Conservation (phyloP, 2,329 filamentous ascomycete species). For the Ophiosphaerella narmari region DNA sequence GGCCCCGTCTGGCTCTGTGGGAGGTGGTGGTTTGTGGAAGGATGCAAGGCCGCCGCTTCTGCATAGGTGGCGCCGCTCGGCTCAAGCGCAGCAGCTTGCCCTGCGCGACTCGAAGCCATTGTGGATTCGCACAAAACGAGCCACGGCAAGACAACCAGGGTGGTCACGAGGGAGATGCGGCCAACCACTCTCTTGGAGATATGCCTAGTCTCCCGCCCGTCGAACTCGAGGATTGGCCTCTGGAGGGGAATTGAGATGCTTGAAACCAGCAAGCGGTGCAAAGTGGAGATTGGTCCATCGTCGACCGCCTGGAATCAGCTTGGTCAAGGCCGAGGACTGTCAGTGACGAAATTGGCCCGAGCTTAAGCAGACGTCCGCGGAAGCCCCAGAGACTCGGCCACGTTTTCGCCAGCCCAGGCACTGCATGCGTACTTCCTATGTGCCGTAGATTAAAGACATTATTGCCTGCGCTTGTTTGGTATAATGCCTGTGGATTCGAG, state of each 20-base stretch:
- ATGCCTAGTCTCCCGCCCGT: no score
- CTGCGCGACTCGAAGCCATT: background rate
- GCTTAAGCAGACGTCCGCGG: background rate
- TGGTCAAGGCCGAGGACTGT: background rate
- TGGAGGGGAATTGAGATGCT: no score
- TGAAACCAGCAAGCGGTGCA: background rate
- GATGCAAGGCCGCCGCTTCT: slow-evolving; percentile 17
- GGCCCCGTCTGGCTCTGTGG: slow-evolving; percentile 8
- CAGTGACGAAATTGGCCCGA: slow-evolving; percentile 8
- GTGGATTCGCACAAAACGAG: background rate
- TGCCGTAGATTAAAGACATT: no score
- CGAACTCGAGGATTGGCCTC: no score
- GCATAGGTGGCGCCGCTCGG: slow-evolving; percentile 15
- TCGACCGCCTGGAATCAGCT: background rate
- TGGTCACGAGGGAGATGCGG: background rate
- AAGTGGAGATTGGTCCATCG: background rate
- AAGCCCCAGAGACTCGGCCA: background rate
- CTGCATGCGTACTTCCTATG: no score
- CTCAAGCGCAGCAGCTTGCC: slow-evolving; percentile 6
- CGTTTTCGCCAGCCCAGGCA: background rate
- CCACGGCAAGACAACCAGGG: background rate
- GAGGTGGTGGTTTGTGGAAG: slow-evolving; percentile 4
- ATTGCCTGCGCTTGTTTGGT: background rate
- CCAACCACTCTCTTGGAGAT: background rate
- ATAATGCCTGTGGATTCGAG: background rate